Percentiles rank a stretch among this genome's conserved stretches.
These are phyloP conservation scores for Aspergillus costaricaensis DNA, from an alignment of 2,329 filamentous ascomycete genomes.

Conservation along the genomic window DNA sequence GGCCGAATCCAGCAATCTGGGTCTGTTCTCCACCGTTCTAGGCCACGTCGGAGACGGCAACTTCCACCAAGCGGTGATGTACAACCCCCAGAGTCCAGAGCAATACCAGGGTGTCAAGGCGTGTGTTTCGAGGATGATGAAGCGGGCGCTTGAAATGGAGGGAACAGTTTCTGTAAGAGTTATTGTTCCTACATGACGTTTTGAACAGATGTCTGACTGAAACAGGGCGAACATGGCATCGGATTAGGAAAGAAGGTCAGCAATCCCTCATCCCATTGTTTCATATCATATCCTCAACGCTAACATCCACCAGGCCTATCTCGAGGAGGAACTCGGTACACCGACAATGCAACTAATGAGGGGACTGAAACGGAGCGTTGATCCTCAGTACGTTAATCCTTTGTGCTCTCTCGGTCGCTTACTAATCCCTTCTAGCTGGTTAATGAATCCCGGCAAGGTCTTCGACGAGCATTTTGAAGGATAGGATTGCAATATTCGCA, in stretches of 20 bases:
- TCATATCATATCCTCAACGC: background rate
- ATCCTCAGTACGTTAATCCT: background rate
- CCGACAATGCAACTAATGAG: conserved; percentile 1
- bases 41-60: conserved; percentile 91
- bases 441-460: conserved; percentile 6
- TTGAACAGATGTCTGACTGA: background rate
- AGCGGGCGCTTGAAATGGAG: conserved; percentile 83
- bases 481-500: background rate
- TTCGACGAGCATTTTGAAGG: background rate
- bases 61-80: conserved; percentile 89
- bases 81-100: conserved; percentile 66
- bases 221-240: conserved; percentile 73
- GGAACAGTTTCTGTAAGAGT: conserved; percentile 69
- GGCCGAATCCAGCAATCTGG: conserved; percentile 79
- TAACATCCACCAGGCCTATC: background rate
- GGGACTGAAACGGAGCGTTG: conserved; percentile 2
- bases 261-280: too few relatives aligned
- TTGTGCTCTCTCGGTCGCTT: too few relatives aligned
- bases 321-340: background rate
- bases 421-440: background rate
- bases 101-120: conserved; percentile 73
- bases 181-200: too few relatives aligned
- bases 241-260: conserved; percentile 76
- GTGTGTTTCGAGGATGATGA: conserved; percentile 83
- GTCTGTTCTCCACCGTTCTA: conserved; percentile 78